These are phyloP conservation scores for Aspergillus bridgeri DNA, from an alignment of 495 filamentous ascomycete species.

Conservation along the genomic window DNA sequence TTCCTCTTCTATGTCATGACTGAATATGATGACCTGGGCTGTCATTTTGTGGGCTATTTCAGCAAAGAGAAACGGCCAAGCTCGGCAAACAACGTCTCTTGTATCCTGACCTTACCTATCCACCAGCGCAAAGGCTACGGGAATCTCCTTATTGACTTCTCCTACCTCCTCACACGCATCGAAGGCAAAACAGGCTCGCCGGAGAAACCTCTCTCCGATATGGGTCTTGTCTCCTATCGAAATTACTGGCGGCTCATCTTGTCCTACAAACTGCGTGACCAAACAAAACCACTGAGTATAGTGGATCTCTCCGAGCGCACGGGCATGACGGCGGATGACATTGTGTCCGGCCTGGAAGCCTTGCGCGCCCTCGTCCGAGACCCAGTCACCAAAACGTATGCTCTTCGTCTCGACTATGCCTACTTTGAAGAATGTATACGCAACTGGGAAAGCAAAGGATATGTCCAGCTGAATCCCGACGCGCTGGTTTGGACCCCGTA, in stretches of 20 bases:
- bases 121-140: constrained; percentile 97
- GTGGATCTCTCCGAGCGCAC: constrained; percentile 83
- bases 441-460: constrained; percentile 81
- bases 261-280: constrained; percentile 71
- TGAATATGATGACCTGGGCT: constrained; percentile 87
- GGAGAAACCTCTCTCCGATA: constrained; percentile 95
- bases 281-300: constrained; percentile 66
- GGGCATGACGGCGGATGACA: constrained; percentile 93
- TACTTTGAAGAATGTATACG: constrained; percentile 82
- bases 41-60: constrained; percentile 98
- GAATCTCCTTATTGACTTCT: constrained; percentile 95
- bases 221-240: constrained; percentile 94
- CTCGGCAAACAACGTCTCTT: constrained; percentile 94
- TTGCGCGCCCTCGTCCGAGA: constrained; percentile 85
- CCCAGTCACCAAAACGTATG: constrained; percentile 82
- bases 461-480: constrained; percentile 78
- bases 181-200: constrained; percentile 95
- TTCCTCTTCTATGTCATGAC: constrained; percentile 99
- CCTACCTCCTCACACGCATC: constrained; percentile 88
- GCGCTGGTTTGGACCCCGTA: constrained; percentile 95
- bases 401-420: constrained; percentile 75
- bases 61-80: constrained; percentile 98
- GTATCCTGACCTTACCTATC: constrained; percentile 92
- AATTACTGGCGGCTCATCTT: constrained; percentile 93
- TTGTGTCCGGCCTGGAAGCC: constrained; percentile 87